Evolutionary conservation across 1,284 basidiomycete genomes (phyloP), one percentile per base, ranked within the genome.

Genomic region (Pseudozyma thailandica): DNA sequence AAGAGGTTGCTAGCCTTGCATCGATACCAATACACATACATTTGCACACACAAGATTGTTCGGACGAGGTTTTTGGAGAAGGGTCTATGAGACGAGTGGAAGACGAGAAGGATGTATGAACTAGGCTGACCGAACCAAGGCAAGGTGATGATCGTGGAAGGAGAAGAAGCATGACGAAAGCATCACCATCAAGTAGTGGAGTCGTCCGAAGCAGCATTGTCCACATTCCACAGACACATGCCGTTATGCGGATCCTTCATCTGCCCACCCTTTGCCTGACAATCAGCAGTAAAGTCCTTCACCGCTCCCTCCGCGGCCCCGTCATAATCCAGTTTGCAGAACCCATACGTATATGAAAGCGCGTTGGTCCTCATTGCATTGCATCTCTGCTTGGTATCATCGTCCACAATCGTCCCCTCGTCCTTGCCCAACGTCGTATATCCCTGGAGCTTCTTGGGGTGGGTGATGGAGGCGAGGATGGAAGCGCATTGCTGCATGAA

Each of bases 221-320:
- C 61, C 26, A 57, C 57, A 28, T 60, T 50, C 68, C 68, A 71
- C 41, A 71, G 27, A 37, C 68, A 71, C 50, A 56, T 58, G 13
- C 61, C 68, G 8, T 27, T 33, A 25, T 64, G 61, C 2, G 53
- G 45, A 0, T 60, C 45, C 38, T 71, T 71, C 13, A 33, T 6
- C 42, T 50, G 37, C 9, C 68, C 68, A 9, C 61, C 61, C 38
- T 60, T 61, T 0, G 39, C 38, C 0, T 20, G 23, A 23, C 68
- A 71, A 42, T 64, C 68, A 9, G 23, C 50, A 7, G 39, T 10
- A 25, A 71, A 71, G 2, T 56, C 56, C 41, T 55, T 50, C 18
- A 38, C 16, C 16, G 55, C 56, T 2, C 49, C 56, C 7, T 56
- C 52, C 12, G 48, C 45, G 13, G 56, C 61, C 5, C 18, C 18